phyloP scores from a whole-genome alignment of 2,329 filamentous ascomycete genomes.

The Pseudonectria buxi region DNA sequence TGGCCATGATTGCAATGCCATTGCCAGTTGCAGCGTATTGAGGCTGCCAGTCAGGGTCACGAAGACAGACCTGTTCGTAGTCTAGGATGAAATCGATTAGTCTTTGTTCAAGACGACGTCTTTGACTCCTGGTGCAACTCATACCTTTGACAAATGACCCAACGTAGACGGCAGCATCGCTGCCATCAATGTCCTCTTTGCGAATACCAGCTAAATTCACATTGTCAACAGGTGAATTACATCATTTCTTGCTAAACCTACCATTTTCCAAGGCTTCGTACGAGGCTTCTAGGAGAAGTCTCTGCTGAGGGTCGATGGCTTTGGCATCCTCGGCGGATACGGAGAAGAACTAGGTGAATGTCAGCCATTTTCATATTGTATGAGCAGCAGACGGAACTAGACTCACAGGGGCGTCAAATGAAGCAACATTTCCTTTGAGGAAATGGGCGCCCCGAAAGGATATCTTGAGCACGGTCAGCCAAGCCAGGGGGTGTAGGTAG shows the following conservation, averaged over 20 bases:
- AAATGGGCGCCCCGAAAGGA: constrained; percentile 45
- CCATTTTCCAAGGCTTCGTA: constrained; percentile 47
- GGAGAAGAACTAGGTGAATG: constrained; percentile 40
- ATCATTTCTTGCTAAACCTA: constrained; percentile 15
- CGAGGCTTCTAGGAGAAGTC: constrained; percentile 43
- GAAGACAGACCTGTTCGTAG: constrained; percentile 43
- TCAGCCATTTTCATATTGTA: constrained; percentile 1
- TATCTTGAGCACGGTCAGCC: constrained; percentile 27
- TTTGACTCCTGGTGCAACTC: not conserved
- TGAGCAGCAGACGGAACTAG: not conserved
- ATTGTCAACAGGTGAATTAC: no score
- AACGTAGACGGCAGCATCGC: constrained; percentile 41
- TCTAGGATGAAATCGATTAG: constrained; percentile 26
- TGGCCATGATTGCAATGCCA: constrained; percentile 47
- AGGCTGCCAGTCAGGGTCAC: constrained; percentile 43
- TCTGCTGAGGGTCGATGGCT: constrained; percentile 47
- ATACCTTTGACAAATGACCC: constrained; percentile 45
- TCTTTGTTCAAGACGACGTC: not conserved
- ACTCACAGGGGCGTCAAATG: constrained; percentile 44
- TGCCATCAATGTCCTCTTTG: constrained; percentile 36
- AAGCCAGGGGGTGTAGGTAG: constrained; percentile 1
- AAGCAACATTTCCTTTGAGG: constrained; percentile 37
- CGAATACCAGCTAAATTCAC: constrained; percentile 34
- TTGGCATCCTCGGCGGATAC: constrained; percentile 43
- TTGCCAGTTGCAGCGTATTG: constrained; percentile 48